Percentiles rank a stretch among this genome's conserved stretches.
These are phyloP conservation scores for Xerocomus brunneocitrinus DNA, from an alignment of 768 basidiomycete genomes.

Conservation along the genomic window DNA sequence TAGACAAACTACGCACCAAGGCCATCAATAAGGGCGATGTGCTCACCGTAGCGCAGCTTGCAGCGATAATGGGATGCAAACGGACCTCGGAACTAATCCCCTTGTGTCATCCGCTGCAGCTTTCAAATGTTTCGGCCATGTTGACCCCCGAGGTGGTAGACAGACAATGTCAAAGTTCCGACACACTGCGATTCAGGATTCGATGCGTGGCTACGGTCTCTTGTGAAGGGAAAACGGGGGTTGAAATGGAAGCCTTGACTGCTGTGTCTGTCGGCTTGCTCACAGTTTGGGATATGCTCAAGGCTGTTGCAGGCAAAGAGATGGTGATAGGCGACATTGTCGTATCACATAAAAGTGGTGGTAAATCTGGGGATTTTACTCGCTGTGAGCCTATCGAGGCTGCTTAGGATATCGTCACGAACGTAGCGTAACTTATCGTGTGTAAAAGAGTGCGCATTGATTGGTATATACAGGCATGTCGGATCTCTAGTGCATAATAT, in stretches of 20 bases:
- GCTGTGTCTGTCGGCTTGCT: conserved; percentile 73
- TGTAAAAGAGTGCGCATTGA: background rate
- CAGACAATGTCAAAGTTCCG: background rate
- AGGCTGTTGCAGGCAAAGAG: conserved; percentile 82
- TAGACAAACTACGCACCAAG: conserved; percentile 44
- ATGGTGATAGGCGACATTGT: conserved; percentile 73
- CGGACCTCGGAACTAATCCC: conserved; percentile 81
- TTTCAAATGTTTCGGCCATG: conserved; percentile 65
- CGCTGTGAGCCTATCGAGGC: conserved; percentile 7
- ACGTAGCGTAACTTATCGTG: background rate
- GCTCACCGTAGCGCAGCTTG: conserved; percentile 73
- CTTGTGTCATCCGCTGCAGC: conserved; percentile 77
- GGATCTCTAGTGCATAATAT: background rate
- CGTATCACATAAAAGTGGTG: conserved; percentile 67
- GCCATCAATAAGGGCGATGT: conserved; percentile 63
- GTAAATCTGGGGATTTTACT: conserved; percentile 67
- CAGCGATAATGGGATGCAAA: conserved; percentile 86
- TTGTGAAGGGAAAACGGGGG: conserved; percentile 78
- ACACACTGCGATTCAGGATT: conserved; percentile 42
- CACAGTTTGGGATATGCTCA: conserved; percentile 93
- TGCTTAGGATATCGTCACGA: background rate
- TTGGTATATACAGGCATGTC: background rate
- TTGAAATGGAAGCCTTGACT: conserved; percentile 93
- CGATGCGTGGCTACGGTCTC: conserved; percentile 64
- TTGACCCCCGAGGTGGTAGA: conserved; percentile 44